phyloP scores from a whole-genome alignment of 164 flowering plant species.

The Vitis labrusca region DNA sequence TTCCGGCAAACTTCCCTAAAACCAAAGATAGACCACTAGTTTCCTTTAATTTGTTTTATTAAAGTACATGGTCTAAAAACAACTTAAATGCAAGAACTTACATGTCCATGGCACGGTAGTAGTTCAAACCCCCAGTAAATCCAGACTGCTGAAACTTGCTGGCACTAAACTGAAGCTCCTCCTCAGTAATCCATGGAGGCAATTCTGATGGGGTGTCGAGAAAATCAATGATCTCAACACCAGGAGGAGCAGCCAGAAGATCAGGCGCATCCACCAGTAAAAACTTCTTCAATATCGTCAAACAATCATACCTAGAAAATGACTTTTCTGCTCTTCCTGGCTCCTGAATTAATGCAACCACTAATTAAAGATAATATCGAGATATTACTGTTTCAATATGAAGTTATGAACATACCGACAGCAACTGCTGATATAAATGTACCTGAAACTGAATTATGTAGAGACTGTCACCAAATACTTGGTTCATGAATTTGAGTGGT shows the following conservation, averaged over 20 bases:
- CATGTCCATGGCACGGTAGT: constrained; percentile 28
- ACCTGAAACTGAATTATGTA: constrained; percentile 14
- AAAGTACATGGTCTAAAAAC: too few species aligned
- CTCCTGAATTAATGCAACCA: constrained; percentile 5
- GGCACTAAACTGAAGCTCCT: constrained; percentile 16
- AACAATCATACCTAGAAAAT: constrained; percentile 11
- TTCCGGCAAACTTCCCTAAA: too few species aligned
- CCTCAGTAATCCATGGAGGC: constrained; percentile 22
- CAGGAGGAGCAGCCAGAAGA: constrained; percentile 20
- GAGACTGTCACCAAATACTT: constrained; percentile 25
- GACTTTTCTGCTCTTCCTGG: constrained; percentile 13
- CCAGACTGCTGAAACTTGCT: constrained; percentile 17
- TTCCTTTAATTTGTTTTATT: too few species aligned
- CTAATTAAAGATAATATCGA: neutral
- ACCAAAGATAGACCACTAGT: too few species aligned
- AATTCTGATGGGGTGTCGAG: constrained; percentile 17
- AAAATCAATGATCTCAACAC: constrained; percentile 23
- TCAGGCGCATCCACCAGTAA: constrained; percentile 17
- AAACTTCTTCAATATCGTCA: constrained; percentile 18
- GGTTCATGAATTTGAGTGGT: constrained; percentile 19
- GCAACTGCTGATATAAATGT: too few species aligned
- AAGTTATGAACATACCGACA: too few species aligned
- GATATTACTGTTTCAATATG: too few species aligned
- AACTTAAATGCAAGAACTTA: neutral
- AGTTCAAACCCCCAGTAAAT: constrained; percentile 24